phyloP scores from a whole-genome alignment of 148 eudicot genomes.

The Nepenthes gracilis region DNA sequence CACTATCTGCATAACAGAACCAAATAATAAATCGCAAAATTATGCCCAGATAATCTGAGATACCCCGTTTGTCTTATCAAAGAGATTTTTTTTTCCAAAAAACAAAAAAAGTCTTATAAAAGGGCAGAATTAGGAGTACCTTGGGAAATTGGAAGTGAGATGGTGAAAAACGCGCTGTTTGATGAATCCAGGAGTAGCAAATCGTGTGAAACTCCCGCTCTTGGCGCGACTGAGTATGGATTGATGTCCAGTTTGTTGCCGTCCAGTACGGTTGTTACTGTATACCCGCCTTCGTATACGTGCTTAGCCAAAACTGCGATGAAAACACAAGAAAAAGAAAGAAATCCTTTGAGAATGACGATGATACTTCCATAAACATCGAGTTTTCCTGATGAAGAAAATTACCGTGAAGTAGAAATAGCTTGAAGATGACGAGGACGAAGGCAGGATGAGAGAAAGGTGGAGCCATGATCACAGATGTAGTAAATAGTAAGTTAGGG shows the following conservation, averaged over 20 bases:
- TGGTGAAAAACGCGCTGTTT: slow-evolving; percentile 35
- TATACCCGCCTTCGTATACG: slow-evolving; percentile 61
- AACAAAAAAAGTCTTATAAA: no score
- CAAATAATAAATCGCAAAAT: not conserved
- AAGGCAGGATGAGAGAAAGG: no score
- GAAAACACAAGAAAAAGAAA: not conserved
- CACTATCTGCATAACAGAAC: slow-evolving; percentile 28
- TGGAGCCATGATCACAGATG: no score
- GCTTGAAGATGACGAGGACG: no score
- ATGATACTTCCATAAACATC: no score
- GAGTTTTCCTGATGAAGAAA: no score
- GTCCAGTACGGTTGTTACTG: slow-evolving; percentile 50
- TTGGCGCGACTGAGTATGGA: slow-evolving; percentile 27
- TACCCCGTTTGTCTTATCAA: no score
- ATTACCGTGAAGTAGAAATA: no score
- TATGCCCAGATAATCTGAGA: no score
- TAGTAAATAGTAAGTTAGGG: no score
- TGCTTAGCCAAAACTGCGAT: slow-evolving; percentile 12
- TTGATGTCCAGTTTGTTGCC: slow-evolving; percentile 39
- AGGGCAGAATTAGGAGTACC: slow-evolving; percentile 11
- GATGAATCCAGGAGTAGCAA: slow-evolving; percentile 49
- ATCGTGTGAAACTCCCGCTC: slow-evolving; percentile 17
- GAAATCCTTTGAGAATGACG: not conserved
- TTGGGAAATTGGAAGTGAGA: slow-evolving; percentile 28
- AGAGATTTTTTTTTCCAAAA: no score